Evolutionary conservation across 2,329 filamentous ascomycete species (phyloP), one percentile per base, ranked within the genome.

Genomic region (Aspergillus sp.): DNA sequence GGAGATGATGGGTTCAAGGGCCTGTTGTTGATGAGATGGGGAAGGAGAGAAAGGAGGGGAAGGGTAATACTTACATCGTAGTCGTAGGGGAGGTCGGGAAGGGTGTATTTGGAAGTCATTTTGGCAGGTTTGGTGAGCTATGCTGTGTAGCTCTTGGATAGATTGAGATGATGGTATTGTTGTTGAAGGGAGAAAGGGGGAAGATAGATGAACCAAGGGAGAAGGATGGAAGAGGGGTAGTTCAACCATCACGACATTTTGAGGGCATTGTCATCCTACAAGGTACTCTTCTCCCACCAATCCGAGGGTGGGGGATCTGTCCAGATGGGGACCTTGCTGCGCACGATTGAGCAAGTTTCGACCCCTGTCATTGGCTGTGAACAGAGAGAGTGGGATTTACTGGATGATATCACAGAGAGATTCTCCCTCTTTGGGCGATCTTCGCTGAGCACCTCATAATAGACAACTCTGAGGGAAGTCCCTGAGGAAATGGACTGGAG

Each of bases 1-100:
- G 42, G 90, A 92, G 82, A 96, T 84, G 75, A 83, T 74, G 67
- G 84, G 85, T 80, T 97, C 94, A 69, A 97, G 91, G 49, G 92
- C 94, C 82, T 69, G 82, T 78, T 27, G 36, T 17, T 30, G 27
- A 11, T 19, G 21, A 23, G 21, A 23, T 23, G 21, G 4, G 21
- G 21, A 23, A 23, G 23, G 2, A 25, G 23, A 1, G 27, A 4
- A 10, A 11, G 8, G 27, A 30, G 8, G 27, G 8, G 27, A 30
- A 30, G 36, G 32, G 47, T 27, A 42, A 47, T n/a, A 78, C 85
- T 75, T 76, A 90, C 88, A 84, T 90, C 78, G 73, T 90, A 90
- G 60, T 82, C 84, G 71, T 90, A 91, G 15, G 88, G 88, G 8
- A 91, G 81, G 52, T 81, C 76, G 38, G 88, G 88, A 5, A 91